Evolutionary conservation across 1,284 basidiomycete species (phyloP), one percentile per base, ranked within the genome.

Genomic region (Ustilago cynodontis): DNA sequence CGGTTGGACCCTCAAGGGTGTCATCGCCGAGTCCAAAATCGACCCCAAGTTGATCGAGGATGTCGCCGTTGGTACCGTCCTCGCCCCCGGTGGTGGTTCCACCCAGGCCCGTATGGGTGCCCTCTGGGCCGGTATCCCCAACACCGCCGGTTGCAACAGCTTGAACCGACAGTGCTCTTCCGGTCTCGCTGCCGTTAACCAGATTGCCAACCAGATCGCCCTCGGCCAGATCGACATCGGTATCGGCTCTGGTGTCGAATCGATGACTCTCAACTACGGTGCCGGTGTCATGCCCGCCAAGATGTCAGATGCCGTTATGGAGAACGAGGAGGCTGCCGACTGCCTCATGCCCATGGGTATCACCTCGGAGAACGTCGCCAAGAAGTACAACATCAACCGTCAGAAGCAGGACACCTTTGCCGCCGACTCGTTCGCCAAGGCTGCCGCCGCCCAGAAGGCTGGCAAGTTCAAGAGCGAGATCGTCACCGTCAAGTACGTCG

Each of bases 331-430:
- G 83, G 91, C 97, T 2, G 90, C 92, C 69, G 95, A 99, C 89
- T 98, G 95, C 87, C 89, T 96, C 22, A 89, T 96, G 75, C 96
- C 96, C 62, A 98, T 98, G 95, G 95, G 95, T 76, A 92, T 94
- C 88, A 96, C 95, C 56, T 97, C 94, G 26, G 96, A 98, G 89
- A 98, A 98, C 66, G 95, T 98, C 73, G 94, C 94, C 22, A 87
- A 89, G 50, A 90, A 94, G 73, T 95, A 89, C 87, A 88, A 89
- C 77, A 90, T 98, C 84, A 87, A 91, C 49, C 92, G 95, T 63
- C 88, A 88, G 51, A 87, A 87, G 52, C 94, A 96, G 87, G 95
- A 97, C 88, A 90, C 88, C 56, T 97, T 96, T 82, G 92, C 94
- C 10, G 94, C 94, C 49, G 88, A 90, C 69, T 95, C 93, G 11